Evolutionary conservation across 441 rosid species (phyloP), one percentile per base, ranked within the genome.

Genomic region (Omphalea diandra): DNA sequence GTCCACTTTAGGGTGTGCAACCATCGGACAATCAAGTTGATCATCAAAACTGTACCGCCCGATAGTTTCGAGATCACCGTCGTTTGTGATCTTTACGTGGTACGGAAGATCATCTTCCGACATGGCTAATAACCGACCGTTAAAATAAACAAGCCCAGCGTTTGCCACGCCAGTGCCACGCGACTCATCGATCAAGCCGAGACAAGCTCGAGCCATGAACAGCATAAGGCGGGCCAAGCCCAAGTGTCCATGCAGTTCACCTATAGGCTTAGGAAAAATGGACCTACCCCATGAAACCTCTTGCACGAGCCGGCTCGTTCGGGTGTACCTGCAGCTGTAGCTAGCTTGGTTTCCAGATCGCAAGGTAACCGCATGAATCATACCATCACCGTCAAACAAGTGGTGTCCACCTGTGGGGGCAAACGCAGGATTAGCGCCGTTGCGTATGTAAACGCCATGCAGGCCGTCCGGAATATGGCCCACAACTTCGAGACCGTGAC

Each of bases 101-200:
- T 91, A 89, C 12, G 93, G 97, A 14, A 86, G 83, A 77, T 89
- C 97, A 66, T 86, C 95, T 40, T 91, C 95, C 9, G 89, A 87
- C 95, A 91, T 83, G 71, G 95, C 97, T 43, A 91, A 73, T 40
- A 91, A 74, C 41, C 85, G 71, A 7, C 89, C 95, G 71, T 86
- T 85, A 52, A 87, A 90, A 76, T 77, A 85, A 36, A 86, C 81
- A 15, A 88, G 76, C 5, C 88, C 93, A 0, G 90, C 93, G 81
- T 90, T 90, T 1, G 97, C 97, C 31, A 83, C 90, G 9, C 93
- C 94, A 12, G 52, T 69, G 73, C 90, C 97, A 20, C 74, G 80
- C 46, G 88, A 73, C 8, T 75, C 79, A 40, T 91, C 93, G 3
- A 89, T 70, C 24, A 86, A 47, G 5, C 97, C 89, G 26, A 78